Evolutionary conservation across 1,139 yeast genomes (phyloP), one percentile per base, ranked within the genome.

Genomic region (Blastobotrys buckinghamii): DNA sequence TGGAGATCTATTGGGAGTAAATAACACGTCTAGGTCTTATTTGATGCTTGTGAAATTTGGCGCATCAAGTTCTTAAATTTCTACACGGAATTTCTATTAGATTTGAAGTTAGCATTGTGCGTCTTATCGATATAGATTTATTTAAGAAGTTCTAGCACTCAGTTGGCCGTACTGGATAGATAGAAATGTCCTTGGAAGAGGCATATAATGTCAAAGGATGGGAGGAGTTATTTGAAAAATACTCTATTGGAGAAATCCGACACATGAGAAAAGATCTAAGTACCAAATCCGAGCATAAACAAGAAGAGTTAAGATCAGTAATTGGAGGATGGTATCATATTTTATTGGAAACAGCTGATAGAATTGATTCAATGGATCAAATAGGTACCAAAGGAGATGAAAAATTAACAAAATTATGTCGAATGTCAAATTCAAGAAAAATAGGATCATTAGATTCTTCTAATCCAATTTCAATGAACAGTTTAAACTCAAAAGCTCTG

Each of bases 311-410:
- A 27, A 78, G 84, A 50, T 58, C 67, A 2, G 68, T 83, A 41
- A 88, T 84, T 10, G 87, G 89, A 2, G 68, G 68, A 37, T 79
- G 82, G 60, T 84, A 83, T 62, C 70, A 86, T 48, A 89, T 84
- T 56, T 69, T 84, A 57, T 72, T 84, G 34, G 70, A 76, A 36
- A 83, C 84, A 6, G 86, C 90, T 0, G 89, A 84, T 58, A 78
- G 79, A 52, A 81, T 84, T 35, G 77, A 76, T 38, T 67, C 66
- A 6, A 80, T 83, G 81, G 71, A 77, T 54, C 59, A 60, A 1
- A 57, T 71, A 10, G 71, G 79, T 1, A 56, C 49, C 4, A 38
- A 45, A 8, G 59, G 59, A 45, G 66, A 64, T 38, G 44, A 49
- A 1, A 52, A 51, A 32, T 49, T 64, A 45, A 45, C 57, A n/a